phyloP scores from a whole-genome alignment of 2,329 filamentous ascomycete species.

The Neofusicoccum kwambonambiense region DNA sequence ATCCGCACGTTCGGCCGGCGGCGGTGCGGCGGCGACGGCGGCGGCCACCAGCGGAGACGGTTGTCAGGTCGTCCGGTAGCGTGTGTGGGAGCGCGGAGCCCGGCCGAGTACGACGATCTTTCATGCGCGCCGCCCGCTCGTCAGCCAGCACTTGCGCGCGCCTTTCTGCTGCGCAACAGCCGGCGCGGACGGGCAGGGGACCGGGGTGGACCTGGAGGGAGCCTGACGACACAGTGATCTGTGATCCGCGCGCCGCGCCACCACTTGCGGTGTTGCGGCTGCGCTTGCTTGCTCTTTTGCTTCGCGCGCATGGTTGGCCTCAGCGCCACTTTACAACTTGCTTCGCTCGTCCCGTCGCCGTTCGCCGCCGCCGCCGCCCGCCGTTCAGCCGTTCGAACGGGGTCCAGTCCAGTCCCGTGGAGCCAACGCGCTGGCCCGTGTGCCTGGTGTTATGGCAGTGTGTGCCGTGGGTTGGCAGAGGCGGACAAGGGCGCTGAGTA shows the following conservation, averaged over 20 bases:
- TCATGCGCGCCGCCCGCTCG: neutral
- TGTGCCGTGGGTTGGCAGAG: neutral
- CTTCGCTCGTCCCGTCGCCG: neutral
- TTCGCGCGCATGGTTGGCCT: neutral
- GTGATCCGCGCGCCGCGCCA: conserved; percentile 5
- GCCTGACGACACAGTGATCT: neutral
- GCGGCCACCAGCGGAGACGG: neutral
- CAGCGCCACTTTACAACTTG: neutral
- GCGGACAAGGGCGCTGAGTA: neutral
- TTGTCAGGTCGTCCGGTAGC: neutral
- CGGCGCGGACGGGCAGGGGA: neutral
- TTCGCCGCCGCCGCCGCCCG: neutral
- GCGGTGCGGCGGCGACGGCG: conserved; percentile 1
- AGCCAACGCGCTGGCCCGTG: neutral
- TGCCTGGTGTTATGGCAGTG: neutral
- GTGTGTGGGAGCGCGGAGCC: conserved; percentile 2
- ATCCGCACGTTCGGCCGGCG: neutral
- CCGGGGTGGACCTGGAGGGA: neutral
- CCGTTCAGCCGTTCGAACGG: neutral
- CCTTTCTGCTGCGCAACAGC: neutral
- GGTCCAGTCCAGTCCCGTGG: neutral
- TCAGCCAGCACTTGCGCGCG: neutral
- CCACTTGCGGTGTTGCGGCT: neutral
- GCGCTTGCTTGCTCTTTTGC: neutral
- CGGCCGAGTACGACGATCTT: conserved; percentile 7